A percentile compares a stretch with the other conserved stretches of the same genome.
Conservation (phyloP, 257 asterid species). For the Osmanthus fragrans region DNA sequence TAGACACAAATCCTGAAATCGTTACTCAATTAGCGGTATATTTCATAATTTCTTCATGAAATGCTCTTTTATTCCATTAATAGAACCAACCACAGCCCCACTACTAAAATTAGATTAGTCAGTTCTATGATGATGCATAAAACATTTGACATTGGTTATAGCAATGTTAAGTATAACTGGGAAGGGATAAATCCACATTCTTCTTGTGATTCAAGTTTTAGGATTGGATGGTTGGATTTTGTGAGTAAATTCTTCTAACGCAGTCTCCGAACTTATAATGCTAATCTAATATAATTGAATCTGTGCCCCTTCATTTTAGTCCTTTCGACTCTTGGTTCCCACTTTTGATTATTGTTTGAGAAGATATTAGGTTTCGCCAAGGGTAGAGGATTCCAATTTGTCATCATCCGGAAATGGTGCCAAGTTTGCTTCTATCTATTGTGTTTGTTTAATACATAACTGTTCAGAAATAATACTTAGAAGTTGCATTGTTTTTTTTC, state of each 20-base stretch:
- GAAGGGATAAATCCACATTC: too few species aligned
- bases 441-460: not conserved
- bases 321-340: not conserved
- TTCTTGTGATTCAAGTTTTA: too few species aligned
- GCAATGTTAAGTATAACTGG: too few species aligned
- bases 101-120: too few species aligned
- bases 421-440: not conserved
- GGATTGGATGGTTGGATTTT: too few species aligned
- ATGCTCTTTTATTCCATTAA: constrained; percentile 6
- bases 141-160: too few species aligned
- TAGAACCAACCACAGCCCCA: too few species aligned
- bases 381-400: not conserved
- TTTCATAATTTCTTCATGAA: not conserved
- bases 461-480: not conserved
- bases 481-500: not conserved
- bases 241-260: not conserved
- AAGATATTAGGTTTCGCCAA: not conserved
- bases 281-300: not conserved
- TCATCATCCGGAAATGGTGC: not conserved
- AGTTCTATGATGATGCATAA: too few species aligned
- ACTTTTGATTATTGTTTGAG: not conserved
- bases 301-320: not conserved
- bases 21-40: constrained; percentile 79
- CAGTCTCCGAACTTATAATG: not conserved
- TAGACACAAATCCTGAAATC: constrained; percentile 86